These are phyloP conservation scores for Pseudocercospora pini-densiflorae DNA, from an alignment of 2,329 filamentous ascomycete species.

Conservation along the genomic window DNA sequence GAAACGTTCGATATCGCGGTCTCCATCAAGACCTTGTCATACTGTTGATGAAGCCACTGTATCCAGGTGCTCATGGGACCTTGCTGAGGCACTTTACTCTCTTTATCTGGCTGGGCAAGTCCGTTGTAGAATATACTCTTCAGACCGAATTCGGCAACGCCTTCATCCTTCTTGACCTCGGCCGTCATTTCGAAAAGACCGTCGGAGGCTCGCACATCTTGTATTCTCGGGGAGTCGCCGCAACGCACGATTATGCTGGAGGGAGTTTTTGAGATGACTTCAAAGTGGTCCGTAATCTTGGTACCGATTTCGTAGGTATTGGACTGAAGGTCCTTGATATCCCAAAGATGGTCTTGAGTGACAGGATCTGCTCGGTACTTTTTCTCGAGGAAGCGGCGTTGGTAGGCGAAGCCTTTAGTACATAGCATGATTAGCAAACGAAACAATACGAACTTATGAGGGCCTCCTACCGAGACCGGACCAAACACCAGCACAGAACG, in stretches of 20 bases:
- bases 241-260: conserved; percentile 66
- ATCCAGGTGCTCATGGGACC: conserved; percentile 53
- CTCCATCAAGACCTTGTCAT: conserved; percentile 63
- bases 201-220: conserved; percentile 62
- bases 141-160: conserved; percentile 66
- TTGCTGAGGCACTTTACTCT: conserved; percentile 41
- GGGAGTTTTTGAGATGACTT: conserved; percentile 68
- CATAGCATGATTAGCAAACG: background rate
- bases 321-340: conserved; percentile 56
- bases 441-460: background rate
- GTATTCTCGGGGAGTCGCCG: conserved; percentile 66
- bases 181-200: conserved; percentile 70
- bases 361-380: conserved; percentile 60
- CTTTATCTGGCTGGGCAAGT: conserved; percentile 39
- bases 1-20: conserved; percentile 51
- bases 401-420: conserved; percentile 60
- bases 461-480: conserved; percentile 62
- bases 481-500: conserved; percentile 72
- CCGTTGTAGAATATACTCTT: conserved; percentile 69
- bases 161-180: conserved; percentile 61
- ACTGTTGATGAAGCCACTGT: conserved; percentile 59
- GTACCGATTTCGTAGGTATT: conserved; percentile 67
- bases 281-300: conserved; percentile 71
- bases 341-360: conserved; percentile 67
- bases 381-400: conserved; percentile 62